Evolutionary conservation across 2,329 filamentous ascomycete genomes (phyloP).

Genomic region (Epichloe amarillans): DNA sequence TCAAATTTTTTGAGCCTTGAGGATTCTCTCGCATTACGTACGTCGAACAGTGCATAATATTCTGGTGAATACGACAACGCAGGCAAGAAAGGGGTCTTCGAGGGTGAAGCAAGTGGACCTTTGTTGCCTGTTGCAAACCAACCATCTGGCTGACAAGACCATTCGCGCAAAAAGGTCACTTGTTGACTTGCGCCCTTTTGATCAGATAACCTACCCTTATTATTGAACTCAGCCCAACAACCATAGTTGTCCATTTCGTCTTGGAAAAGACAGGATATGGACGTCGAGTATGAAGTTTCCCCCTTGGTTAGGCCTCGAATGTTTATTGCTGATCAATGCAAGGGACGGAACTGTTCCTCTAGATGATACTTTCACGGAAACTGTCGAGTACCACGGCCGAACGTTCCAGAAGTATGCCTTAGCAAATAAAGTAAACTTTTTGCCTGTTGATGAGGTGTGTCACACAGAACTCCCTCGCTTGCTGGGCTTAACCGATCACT

Average conservation of each 20-base stretch:
- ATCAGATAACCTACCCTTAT: neutral
- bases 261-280: constrained; percentile 11
- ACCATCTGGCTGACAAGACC: neutral
- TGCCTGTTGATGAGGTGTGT: constrained; percentile 57
- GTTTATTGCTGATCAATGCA: constrained; percentile 3
- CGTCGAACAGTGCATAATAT: no score
- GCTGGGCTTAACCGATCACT: neutral
- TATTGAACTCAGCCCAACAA: neutral
- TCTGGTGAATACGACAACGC: no score
- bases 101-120: no score
- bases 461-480: neutral
- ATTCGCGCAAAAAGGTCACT: neutral
- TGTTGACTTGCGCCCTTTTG: neutral
- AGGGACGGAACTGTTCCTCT: constrained; percentile 39
- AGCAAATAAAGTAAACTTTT: constrained; percentile 52
- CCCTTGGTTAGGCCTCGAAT: neutral
- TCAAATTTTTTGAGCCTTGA: neutral
- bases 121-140: neutral
- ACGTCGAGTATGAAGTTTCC: constrained; percentile 18
- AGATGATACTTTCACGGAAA: constrained; percentile 45
- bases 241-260: neutral
- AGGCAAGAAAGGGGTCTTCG: no score
- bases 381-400: constrained; percentile 46
- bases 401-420: constrained; percentile 55
- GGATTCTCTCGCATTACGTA: no score